Conservation (phyloP, 257 asterid species). For the Plantago elongata region DNA sequence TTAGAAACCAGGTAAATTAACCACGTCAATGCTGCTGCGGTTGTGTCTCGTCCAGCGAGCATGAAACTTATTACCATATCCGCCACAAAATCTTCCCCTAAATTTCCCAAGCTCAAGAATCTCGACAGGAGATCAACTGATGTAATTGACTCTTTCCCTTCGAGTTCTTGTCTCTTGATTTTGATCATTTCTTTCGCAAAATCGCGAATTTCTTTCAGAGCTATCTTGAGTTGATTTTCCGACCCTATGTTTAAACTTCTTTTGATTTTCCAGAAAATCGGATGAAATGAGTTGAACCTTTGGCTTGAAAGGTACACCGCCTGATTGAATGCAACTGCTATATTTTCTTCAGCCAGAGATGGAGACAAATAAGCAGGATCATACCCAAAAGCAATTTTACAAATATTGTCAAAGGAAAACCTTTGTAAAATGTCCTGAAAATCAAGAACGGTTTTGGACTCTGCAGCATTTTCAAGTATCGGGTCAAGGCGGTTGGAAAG, state of each 20-base stretch:
- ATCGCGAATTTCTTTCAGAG: not conserved
- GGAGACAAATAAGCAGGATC: constrained; percentile 4
- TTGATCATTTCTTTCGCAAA: not conserved
- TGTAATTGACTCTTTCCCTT: not conserved
- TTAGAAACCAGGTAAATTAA: not conserved
- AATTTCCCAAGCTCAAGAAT: constrained; percentile 1
- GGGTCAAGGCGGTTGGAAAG: constrained; percentile 3
- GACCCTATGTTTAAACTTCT: not conserved
- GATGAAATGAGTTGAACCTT: not conserved
- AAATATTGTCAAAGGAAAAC: constrained; percentile 10
- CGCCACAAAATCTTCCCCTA: not conserved
- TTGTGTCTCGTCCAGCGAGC: constrained; percentile 7
- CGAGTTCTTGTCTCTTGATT: not conserved
- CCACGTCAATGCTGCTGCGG: not conserved
- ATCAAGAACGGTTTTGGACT: not conserved
- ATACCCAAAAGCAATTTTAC: constrained; percentile 1
- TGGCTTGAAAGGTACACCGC: not conserved
- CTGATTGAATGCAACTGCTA: constrained; percentile 5
- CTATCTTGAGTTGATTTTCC: constrained; percentile 1
- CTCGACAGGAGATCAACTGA: constrained; percentile 4
- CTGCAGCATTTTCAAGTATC: constrained; percentile 2
- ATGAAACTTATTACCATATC: constrained; percentile 6
- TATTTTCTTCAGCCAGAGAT: not conserved
- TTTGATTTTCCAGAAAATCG: not conserved
- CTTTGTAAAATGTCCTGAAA: constrained; percentile 15